Evolutionary conservation across 1,284 basidiomycete species (phyloP).

Genomic region (Moesziomyces parantarcticus): DNA sequence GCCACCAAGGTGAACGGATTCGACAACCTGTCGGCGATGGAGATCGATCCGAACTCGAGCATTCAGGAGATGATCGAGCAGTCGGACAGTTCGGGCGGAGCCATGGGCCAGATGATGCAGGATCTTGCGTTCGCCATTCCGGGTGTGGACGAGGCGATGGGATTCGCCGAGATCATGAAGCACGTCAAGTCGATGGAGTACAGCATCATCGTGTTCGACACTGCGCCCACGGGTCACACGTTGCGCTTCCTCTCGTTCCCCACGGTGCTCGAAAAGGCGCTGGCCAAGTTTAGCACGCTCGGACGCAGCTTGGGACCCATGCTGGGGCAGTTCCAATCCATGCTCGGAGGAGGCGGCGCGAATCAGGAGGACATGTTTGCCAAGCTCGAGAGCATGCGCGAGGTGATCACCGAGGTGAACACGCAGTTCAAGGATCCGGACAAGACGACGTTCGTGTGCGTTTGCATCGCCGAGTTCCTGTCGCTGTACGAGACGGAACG

Average conservation of each 20-base stretch:
- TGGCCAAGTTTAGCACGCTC: conserved; percentile 91
- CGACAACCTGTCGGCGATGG: conserved; percentile 96
- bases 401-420: conserved; percentile 97
- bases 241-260: conserved; percentile 98
- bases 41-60: conserved; percentile 96
- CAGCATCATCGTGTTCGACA: conserved; percentile 98
- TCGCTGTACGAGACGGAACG: conserved; percentile 98
- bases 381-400: conserved; percentile 96
- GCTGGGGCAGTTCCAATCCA: conserved; percentile 81
- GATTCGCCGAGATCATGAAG: conserved; percentile 99
- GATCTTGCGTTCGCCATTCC: conserved; percentile 98
- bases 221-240: conserved; percentile 97
- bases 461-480: conserved; percentile 97
- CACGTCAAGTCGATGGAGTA: conserved; percentile 99
- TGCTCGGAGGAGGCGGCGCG: conserved; percentile 82
- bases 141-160: conserved; percentile 99
- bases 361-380: conserved; percentile 85
- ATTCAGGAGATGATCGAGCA: conserved; percentile 99
- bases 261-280: conserved; percentile 93
- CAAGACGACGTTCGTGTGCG: conserved; percentile 93
- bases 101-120: conserved; percentile 99
- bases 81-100: conserved; percentile 81
- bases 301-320: conserved; percentile 95
- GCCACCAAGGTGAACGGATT: conserved; percentile 99
- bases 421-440: conserved; percentile 99